Percentiles rank a stretch among this genome's conserved stretches.
These are phyloP conservation scores for Pseudogymnoascus sp. DNA, from an alignment of 2,329 filamentous ascomycete species.

Conservation along the genomic window DNA sequence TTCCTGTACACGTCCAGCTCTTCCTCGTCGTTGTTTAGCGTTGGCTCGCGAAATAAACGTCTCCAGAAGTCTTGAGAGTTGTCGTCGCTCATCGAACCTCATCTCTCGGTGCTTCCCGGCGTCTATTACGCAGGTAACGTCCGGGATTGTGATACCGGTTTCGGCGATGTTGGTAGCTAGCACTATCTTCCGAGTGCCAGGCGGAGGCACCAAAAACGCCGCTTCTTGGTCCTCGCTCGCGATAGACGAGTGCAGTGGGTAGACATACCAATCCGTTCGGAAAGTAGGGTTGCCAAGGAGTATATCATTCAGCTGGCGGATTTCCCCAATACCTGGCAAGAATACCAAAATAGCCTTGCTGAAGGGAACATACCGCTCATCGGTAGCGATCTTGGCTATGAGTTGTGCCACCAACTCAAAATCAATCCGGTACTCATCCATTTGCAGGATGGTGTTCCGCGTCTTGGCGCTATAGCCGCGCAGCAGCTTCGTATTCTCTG, in stretches of 20 bases:
- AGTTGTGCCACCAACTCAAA: constrained; percentile 79
- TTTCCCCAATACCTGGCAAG: constrained; percentile 88
- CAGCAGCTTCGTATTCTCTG: constrained; percentile 57
- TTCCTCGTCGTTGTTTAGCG: constrained; percentile 86
- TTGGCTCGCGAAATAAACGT: constrained; percentile 94
- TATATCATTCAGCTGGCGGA: constrained; percentile 79
- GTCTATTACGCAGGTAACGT: constrained; percentile 94
- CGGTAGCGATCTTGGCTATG: constrained; percentile 65
- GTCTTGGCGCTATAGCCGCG: constrained; percentile 70
- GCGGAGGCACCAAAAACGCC: constrained; percentile 78
- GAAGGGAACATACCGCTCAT: constrained; percentile 58
- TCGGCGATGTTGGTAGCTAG: constrained; percentile 97
- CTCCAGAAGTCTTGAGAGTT: constrained; percentile 84
- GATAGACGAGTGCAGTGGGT: constrained; percentile 88
- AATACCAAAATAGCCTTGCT: constrained; percentile 94
- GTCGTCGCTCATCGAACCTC: constrained; percentile 88
- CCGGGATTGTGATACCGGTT: constrained; percentile 96
- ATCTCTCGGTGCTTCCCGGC: constrained; percentile 96
- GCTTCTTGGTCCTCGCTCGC: constrained; percentile 94
- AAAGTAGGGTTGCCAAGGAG: constrained; percentile 72
- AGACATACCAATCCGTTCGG: constrained; percentile 70
- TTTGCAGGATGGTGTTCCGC: constrained; percentile 61
- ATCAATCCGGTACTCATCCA: constrained; percentile 89
- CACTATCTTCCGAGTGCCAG: constrained; percentile 82
- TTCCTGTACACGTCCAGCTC: constrained; percentile 90